Evolutionary conservation across 192 early-diverging fungal genomes (phyloP).

Genomic region (Coemansia sp.): DNA sequence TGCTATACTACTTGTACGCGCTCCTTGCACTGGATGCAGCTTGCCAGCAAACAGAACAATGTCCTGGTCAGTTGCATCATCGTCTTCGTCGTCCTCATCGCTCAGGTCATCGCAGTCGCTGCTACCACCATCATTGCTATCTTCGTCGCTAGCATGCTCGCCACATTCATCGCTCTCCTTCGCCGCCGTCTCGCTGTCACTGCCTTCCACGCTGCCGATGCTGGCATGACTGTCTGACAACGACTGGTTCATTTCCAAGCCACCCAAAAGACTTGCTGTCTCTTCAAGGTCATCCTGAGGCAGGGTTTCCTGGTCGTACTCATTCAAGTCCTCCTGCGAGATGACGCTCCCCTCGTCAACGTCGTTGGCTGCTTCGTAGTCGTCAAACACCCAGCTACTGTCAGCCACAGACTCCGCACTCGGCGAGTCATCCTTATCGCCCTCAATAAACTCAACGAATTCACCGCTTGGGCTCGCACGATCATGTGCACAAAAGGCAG

Average conservation of each 20-base stretch:
- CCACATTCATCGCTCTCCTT: conserved; percentile 3
- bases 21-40: conserved; percentile 12
- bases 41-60: conserved; percentile 48
- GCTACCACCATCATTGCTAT: conserved; percentile 5
- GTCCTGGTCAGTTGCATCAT: conserved; percentile 30
- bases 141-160: neutral
- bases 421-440: neutral
- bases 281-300: conserved; percentile 18
- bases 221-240: neutral
- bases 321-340: conserved; percentile 35
- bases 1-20: neutral
- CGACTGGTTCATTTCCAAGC: neutral
- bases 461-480: neutral
- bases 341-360: conserved; percentile 31
- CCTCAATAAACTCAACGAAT: conserved; percentile 10
- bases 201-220: neutral
- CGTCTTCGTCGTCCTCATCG: conserved; percentile 14
- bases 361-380: conserved; percentile 7
- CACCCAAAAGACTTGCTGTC: conserved; percentile 11
- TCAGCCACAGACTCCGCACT: neutral
- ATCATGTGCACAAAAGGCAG: neutral
- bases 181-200: conserved; percentile 1
- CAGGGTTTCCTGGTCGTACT: neutral
- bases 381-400: conserved; percentile 24
- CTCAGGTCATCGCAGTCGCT: neutral